phyloP scores from a whole-genome alignment of 768 basidiomycete genomes.

The Mycena floridula region DNA sequence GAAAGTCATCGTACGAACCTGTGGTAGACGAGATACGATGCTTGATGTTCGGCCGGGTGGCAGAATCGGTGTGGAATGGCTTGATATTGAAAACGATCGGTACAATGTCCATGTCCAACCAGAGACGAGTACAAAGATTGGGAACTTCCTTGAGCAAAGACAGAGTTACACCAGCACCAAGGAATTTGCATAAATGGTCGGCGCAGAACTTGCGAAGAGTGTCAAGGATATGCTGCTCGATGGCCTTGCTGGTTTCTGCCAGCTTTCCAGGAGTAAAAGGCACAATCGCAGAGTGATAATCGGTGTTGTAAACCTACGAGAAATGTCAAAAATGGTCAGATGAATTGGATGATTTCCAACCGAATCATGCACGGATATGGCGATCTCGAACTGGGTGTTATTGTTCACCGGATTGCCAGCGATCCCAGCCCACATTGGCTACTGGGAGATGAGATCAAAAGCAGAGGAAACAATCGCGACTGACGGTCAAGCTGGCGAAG shows the following conservation, averaged over 20 bases:
- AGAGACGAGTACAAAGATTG: conserved; percentile 79
- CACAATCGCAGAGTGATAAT: conserved; percentile 57
- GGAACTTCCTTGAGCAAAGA: conserved; percentile 71
- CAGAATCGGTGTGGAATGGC: conserved; percentile 71
- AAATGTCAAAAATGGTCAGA: too few species aligned
- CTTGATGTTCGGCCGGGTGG: conserved; percentile 74
- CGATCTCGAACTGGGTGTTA: conserved; percentile 60
- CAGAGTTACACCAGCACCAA: conserved; percentile 76
- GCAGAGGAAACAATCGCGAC: conserved; percentile 17
- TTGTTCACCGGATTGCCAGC: conserved; percentile 58
- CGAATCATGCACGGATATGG: conserved; percentile 78
- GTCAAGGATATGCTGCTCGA: conserved; percentile 60
- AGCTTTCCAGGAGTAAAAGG: conserved; percentile 45
- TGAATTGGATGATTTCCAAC: too few species aligned
- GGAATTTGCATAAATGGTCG: conserved; percentile 81
- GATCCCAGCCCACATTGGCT: conserved; percentile 89
- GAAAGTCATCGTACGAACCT: conserved; percentile 70
- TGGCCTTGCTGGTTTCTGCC: conserved; percentile 49
- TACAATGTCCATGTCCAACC: conserved; percentile 79
- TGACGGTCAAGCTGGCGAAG: conserved; percentile 63
- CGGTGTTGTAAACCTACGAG: conserved; percentile 73
- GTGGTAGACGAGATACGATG: conserved; percentile 78
- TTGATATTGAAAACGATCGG: conserved; percentile 86
- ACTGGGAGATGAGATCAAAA: conserved; percentile 14
- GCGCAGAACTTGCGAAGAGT: conserved; percentile 64